A percentile compares a stretch with the other conserved stretches of the same genome.
phyloP scores from a whole-genome alignment of 768 basidiomycete genomes.

The Phanerodontia chrysosporium region DNA sequence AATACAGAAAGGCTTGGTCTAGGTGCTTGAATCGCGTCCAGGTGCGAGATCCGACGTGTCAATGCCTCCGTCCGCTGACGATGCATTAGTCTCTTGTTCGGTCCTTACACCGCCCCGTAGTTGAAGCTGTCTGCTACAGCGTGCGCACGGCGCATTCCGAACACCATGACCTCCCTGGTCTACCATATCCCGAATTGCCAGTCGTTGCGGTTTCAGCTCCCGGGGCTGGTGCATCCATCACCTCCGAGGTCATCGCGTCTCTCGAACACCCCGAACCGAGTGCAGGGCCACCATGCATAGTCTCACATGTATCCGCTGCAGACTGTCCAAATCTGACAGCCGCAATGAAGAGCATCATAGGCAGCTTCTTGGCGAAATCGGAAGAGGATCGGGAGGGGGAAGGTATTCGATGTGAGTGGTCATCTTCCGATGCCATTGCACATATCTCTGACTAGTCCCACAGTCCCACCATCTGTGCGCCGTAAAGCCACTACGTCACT shows the following conservation, averaged over 20 bases:
- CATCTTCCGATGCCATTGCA: too few species aligned
- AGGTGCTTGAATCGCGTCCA: conserved; percentile 54
- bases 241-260: conserved; percentile 36
- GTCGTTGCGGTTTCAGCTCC: conserved; percentile 51
- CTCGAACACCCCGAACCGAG: conserved; percentile 1
- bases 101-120: conserved; percentile 45
- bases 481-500: conserved; percentile 47
- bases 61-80: background rate
- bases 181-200: conserved; percentile 61
- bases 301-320: conserved; percentile 51
- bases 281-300: conserved; percentile 20
- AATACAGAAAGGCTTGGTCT: conserved; percentile 55
- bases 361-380: conserved; percentile 44
- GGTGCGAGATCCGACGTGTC: conserved; percentile 31
- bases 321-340: conserved; percentile 51
- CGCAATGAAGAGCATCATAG: conserved; percentile 53
- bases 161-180: conserved; percentile 36
- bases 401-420: conserved; percentile 19
- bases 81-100: conserved; percentile 39
- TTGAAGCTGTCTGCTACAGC: conserved; percentile 38
- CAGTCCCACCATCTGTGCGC: conserved; percentile 22
- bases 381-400: background rate
- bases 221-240: conserved; percentile 41
- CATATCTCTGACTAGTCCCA: conserved; percentile 2
- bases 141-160: conserved; percentile 42